Base-by-base conservation (phyloP, 208 protist species). In the Angomonas deanei region DNA sequence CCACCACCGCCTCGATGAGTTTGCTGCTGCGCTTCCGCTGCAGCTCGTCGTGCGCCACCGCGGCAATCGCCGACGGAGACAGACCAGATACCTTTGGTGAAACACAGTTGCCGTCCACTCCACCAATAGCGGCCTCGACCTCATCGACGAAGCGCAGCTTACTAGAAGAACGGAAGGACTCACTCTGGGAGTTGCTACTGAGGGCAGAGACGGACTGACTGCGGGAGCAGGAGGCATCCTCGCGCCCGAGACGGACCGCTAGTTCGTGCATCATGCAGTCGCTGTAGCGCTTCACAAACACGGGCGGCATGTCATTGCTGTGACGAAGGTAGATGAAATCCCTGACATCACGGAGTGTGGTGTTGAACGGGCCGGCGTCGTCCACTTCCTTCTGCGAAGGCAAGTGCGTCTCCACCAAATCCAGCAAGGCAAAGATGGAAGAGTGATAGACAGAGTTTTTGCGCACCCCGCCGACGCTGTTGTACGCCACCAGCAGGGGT, bases 131-230 rank as follows among this genome's bases (percentile, higher is more conserved):
- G 3, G 82, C 81, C 61, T 91, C 81, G 48, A 91, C 68, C 70
- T 91, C 84, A 55, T 91, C 81, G 13, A 91, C 79, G 42, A 86
- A 88, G 54, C 81, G 81, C 42, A 88, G 61, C 56, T 78, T 82
- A 53, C 59, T 82, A 5, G 82, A 74, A 23, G 67, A 80, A 52
- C 73, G 70, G 21, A 82, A 31, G 55, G 77, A 61, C 57, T 89
- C 77, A 24, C 81, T 83, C 53, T 54, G 67, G 15, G 64, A 58
- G 17, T 68, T 82, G 66, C 75, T 85, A 68, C 78, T 86, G 19
- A 86, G 72, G 11, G 76, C 73, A 8, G 80, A 88, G 0, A 78
- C 56, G 66, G 81, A 88, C 42, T 84, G 64, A 50, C 77, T 79
- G 5, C 59, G 64, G 58, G 76, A 82, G 57, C 31, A 53, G 56